phyloP scores from a whole-genome alignment of 495 filamentous ascomycete genomes.

The Xylaria telfairii region DNA sequence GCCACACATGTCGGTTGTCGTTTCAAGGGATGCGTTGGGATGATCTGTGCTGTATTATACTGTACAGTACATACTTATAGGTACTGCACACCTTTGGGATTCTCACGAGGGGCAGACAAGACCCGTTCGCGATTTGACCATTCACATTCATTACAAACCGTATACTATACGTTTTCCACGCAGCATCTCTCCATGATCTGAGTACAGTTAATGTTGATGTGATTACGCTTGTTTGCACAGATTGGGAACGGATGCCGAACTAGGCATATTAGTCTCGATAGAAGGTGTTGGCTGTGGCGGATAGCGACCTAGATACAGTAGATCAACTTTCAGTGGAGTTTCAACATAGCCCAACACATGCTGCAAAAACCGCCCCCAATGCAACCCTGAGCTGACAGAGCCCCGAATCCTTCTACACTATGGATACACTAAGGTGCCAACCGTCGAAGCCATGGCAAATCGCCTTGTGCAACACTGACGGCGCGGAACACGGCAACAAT shows the following conservation, averaged over 20 bases:
- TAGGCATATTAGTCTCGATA: background rate
- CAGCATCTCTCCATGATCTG: background rate
- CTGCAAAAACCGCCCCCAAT: background rate
- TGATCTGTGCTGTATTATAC: background rate
- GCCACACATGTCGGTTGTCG: background rate
- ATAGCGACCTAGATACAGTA: background rate
- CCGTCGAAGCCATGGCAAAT: background rate
- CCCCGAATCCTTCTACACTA: constrained; percentile 6
- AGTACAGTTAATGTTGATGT: background rate
- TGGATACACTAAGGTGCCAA: background rate
- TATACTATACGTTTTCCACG: too few species aligned
- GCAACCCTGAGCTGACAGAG: constrained; percentile 6
- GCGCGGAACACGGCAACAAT: constrained; percentile 7
- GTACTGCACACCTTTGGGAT: background rate
- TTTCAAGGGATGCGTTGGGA: constrained; percentile 5
- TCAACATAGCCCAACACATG: background rate
- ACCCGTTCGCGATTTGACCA: background rate
- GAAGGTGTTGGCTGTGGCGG: background rate
- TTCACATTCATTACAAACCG: background rate
- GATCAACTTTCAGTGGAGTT: background rate
- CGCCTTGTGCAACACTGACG: background rate
- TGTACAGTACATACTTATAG: too few species aligned
- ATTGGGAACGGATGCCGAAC: constrained; percentile 4
- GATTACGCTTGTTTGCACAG: background rate
- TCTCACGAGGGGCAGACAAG: background rate